A percentile compares a stretch with the other conserved stretches of the same genome.
Conservation (phyloP, 2,329 filamentous ascomycete species). For the Alternaria hordeiaustralica region DNA sequence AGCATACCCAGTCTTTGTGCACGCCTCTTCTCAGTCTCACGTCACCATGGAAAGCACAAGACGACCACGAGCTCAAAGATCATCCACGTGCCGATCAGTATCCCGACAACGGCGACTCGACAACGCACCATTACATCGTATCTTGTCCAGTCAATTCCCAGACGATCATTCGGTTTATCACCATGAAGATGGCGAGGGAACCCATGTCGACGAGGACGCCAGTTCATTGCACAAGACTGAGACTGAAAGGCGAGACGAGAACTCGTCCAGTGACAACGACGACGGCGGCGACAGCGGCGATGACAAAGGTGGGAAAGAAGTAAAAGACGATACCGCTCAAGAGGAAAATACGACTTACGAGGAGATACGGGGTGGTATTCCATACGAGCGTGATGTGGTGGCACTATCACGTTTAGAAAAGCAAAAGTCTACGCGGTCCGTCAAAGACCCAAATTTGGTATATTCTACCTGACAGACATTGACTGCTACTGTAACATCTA, state of each 20-base stretch:
- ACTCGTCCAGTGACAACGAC: conserved; percentile 7
- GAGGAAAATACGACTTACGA: conserved; percentile 25
- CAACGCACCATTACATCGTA: conserved; percentile 31
- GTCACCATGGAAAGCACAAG: conserved; percentile 4
- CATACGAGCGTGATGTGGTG: conserved; percentile 42
- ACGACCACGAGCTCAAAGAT: background rate
- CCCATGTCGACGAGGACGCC: conserved; percentile 28
- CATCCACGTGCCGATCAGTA: conserved; percentile 30
- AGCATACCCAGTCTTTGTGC: background rate
- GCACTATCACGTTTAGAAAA: conserved; percentile 29
- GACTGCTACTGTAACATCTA: background rate
- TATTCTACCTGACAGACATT: background rate
- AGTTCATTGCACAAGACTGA: conserved; percentile 34
- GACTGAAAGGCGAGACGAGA: conserved; percentile 28
- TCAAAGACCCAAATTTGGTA: conserved; percentile 45
- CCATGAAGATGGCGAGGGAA: conserved; percentile 37
- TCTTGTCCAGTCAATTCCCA: conserved; percentile 40
- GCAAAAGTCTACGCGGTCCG: conserved; percentile 30
- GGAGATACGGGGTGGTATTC: conserved; percentile 38
- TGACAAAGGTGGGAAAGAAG: conserved; percentile 13
- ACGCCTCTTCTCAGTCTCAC: background rate
- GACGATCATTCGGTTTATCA: conserved; percentile 47
- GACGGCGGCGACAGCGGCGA: conserved; percentile 21
- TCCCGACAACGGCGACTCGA: conserved; percentile 30
- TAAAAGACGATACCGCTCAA: conserved; percentile 18